phyloP scores from a whole-genome alignment of 345 rosid species.

The Hibiscus syriacus region DNA sequence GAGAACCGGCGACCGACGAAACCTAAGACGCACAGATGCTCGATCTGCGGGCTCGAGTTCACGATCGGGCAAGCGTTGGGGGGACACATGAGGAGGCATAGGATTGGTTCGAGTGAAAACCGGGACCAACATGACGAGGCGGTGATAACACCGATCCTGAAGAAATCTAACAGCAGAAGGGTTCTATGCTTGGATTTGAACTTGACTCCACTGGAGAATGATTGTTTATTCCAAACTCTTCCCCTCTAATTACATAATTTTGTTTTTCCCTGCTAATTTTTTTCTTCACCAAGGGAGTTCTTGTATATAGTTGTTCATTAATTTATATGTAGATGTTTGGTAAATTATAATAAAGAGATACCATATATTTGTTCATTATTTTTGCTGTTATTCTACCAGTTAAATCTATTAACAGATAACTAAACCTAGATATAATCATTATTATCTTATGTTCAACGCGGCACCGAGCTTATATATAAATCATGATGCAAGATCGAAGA shows the following conservation, averaged over 20 bases:
- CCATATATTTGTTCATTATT: too few species aligned
- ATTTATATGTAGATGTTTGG: too few species aligned
- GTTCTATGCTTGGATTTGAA: slow-evolving; percentile 56
- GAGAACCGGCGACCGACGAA: slow-evolving; percentile 25
- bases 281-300: neutral
- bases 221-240: slow-evolving; percentile 28
- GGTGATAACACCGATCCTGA: slow-evolving; percentile 21
- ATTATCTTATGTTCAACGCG: too few species aligned
- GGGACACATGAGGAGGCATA: slow-evolving; percentile 70
- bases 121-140: neutral
- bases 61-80: slow-evolving; percentile 66
- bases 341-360: too few species aligned
- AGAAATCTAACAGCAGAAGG: slow-evolving; percentile 39
- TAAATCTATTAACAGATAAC: too few species aligned
- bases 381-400: too few species aligned
- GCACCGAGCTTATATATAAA: too few species aligned
- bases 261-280: neutral
- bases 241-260: neutral
- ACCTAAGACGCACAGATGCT: slow-evolving; percentile 69
- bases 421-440: too few species aligned
- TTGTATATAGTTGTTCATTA: neutral
- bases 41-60: slow-evolving; percentile 79
- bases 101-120: slow-evolving; percentile 16
- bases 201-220: slow-evolving; percentile 64
- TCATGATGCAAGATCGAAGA: too few species aligned